Conservation (phyloP, 257 asterid genomes). For the Solanum medicagineum region DNA sequence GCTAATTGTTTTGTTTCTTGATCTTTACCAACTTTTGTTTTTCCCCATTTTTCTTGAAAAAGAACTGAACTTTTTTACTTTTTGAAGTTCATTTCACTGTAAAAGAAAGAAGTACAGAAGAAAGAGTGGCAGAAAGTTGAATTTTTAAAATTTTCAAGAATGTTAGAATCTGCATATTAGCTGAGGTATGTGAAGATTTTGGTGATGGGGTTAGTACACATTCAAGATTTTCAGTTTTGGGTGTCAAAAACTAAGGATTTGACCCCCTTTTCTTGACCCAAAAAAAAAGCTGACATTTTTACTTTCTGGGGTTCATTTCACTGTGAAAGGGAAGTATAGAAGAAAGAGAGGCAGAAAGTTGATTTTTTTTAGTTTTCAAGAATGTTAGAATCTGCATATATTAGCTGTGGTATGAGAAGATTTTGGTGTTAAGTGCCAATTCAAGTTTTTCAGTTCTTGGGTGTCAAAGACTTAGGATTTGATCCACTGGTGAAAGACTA, state of each 20-base stretch:
- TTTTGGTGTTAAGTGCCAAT: background rate
- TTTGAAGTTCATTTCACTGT: background rate
- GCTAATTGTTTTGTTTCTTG: background rate
- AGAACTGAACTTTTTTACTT: background rate
- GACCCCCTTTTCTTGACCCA: background rate
- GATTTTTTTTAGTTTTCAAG: background rate
- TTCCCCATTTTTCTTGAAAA: background rate
- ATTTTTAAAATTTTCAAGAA: background rate
- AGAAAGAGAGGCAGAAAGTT: background rate
- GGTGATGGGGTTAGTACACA: background rate
- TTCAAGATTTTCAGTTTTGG: background rate
- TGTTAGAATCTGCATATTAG: background rate
- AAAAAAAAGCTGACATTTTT: background rate
- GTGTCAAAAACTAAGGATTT: background rate
- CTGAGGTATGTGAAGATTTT: background rate
- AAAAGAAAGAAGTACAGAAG: background rate
- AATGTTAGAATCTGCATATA: background rate
- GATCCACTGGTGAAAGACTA: background rate
- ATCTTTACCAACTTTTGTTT: background rate
- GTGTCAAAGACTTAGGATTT: background rate
- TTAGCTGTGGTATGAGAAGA: background rate
- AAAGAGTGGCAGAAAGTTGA: background rate
- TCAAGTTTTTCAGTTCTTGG: background rate
- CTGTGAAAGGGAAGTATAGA: background rate
- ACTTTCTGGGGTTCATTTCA: background rate